These are phyloP conservation scores for Aphanomyces euteiches DNA, from an alignment of 352 stramenopile genomes.

Conservation along the genomic window DNA sequence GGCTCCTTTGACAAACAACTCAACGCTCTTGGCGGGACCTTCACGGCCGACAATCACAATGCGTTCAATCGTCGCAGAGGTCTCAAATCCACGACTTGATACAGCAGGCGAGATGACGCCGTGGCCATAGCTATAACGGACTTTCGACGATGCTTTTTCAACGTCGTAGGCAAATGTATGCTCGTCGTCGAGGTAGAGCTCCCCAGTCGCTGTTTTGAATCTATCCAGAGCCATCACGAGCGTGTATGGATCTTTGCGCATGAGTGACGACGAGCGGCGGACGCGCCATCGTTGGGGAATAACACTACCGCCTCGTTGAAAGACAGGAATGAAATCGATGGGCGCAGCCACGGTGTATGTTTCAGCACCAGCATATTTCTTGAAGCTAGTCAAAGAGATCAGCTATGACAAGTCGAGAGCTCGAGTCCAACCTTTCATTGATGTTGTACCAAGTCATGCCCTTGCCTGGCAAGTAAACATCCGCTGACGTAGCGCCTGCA, in stretches of 20 bases:
- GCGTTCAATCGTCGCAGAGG: slow-evolving; percentile 68
- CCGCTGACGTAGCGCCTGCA: slow-evolving; percentile 65
- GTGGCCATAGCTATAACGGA: slow-evolving; percentile 44
- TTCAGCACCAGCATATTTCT: slow-evolving; percentile 50
- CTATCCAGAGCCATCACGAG: slow-evolving; percentile 92
- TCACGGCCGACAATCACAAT: slow-evolving; percentile 68
- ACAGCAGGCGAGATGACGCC: slow-evolving; percentile 37
- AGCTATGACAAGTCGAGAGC: background rate
- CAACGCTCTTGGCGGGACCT: no score
- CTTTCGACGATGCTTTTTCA: slow-evolving; percentile 46
- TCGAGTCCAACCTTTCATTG: slow-evolving; percentile 36
- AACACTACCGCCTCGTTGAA: slow-evolving; percentile 94
- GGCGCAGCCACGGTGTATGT: slow-evolving; percentile 71
- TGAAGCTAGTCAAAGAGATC: slow-evolving; percentile 38
- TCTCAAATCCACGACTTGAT: slow-evolving; percentile 45
- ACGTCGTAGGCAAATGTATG: slow-evolving; percentile 68
- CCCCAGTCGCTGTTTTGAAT: slow-evolving; percentile 69
- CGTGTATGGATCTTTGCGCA: slow-evolving; percentile 97
- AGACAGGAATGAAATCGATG: slow-evolving; percentile 95
- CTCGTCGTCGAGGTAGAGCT: slow-evolving; percentile 97
- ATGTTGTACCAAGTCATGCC: slow-evolving; percentile 91
- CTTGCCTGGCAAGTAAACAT: slow-evolving; percentile 86
- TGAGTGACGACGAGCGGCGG: slow-evolving; percentile 90
- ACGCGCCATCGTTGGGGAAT: slow-evolving; percentile 95
- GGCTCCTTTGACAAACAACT: slow-evolving; percentile 40